These are phyloP conservation scores for Nicotiana obtusifolia DNA, from an alignment of 257 asterid species.

Conservation along the genomic window DNA sequence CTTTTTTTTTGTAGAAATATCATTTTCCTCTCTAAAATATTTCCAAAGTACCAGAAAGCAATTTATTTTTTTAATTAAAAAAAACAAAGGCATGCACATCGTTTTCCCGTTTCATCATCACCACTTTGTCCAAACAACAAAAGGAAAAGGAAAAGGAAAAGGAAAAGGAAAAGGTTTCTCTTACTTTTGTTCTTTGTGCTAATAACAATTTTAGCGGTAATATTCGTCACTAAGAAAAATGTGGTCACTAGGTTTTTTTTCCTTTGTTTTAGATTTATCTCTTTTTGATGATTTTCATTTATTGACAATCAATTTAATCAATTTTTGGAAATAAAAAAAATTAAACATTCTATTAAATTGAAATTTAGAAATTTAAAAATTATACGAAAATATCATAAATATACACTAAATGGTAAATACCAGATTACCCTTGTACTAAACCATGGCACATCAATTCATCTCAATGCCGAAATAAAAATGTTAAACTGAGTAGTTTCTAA, in stretches of 20 bases:
- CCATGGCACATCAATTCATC: too few relatives aligned
- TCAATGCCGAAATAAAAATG: too few relatives aligned
- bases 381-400: too few relatives aligned
- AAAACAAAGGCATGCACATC: neutral
- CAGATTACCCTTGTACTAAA: too few relatives aligned
- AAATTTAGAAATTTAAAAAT: too few relatives aligned
- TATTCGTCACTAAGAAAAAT: too few relatives aligned
- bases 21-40: neutral
- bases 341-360: too few relatives aligned
- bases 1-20: neutral
- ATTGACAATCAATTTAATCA: neutral
- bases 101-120: conserved; percentile 4
- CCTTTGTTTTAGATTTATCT: neutral
- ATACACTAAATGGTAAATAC: too few relatives aligned
- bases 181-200: neutral
- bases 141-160: neutral
- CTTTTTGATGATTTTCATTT: neutral
- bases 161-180: neutral
- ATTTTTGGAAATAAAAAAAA: neutral
- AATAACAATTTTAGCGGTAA: too few relatives aligned
- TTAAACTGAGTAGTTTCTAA: too few relatives aligned
- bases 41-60: neutral
- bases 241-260: neutral
- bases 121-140: neutral
- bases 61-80: neutral